phyloP scores from a whole-genome alignment of 495 filamentous ascomycete genomes.

The Filosporella fistucella region DNA sequence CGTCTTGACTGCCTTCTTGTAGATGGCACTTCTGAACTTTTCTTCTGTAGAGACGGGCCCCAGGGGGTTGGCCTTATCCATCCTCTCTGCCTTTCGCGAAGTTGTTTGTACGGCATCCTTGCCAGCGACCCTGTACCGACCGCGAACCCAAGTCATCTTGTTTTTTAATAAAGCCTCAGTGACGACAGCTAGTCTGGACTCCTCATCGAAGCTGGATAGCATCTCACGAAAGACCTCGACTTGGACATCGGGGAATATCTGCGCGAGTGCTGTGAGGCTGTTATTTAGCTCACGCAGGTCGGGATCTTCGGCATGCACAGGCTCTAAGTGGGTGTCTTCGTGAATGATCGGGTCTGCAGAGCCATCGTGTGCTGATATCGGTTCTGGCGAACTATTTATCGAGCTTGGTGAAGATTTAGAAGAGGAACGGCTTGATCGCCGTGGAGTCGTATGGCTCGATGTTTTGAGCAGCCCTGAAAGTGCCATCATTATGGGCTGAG shows the following conservation, averaged over 20 bases:
- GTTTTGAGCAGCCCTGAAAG: constrained; percentile 23
- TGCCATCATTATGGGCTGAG: constrained; percentile 23
- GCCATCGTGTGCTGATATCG: constrained; percentile 12
- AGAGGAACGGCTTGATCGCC: constrained; percentile 2
- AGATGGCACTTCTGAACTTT: constrained; percentile 65
- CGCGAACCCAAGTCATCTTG: constrained; percentile 67
- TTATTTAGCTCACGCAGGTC: constrained; percentile 71
- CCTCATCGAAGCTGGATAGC: constrained; percentile 72
- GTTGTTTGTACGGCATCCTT: constrained; percentile 16
- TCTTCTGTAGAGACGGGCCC: constrained; percentile 59
- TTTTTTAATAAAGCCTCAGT: constrained; percentile 81
- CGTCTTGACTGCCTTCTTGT: constrained; percentile 65
- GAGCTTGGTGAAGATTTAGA: constrained; percentile 4
- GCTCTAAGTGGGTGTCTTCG: constrained; percentile 39
- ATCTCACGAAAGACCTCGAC: constrained; percentile 92
- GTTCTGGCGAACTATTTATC: constrained; percentile 2
- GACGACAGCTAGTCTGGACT: constrained; percentile 79
- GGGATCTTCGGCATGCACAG: constrained; percentile 39
- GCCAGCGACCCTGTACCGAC: constrained; percentile 57
- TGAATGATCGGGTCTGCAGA: constrained; percentile 34
- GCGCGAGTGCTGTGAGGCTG: constrained; percentile 63
- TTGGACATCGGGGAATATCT: constrained; percentile 81
- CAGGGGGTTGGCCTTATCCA: constrained; percentile 15
- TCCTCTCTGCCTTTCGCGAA: constrained; percentile 4
- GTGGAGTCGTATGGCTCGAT: constrained; percentile 10